Evolutionary conservation across 176 grass and related monocot species (phyloP).

Genomic region (Rhynchospora pubera): DNA sequence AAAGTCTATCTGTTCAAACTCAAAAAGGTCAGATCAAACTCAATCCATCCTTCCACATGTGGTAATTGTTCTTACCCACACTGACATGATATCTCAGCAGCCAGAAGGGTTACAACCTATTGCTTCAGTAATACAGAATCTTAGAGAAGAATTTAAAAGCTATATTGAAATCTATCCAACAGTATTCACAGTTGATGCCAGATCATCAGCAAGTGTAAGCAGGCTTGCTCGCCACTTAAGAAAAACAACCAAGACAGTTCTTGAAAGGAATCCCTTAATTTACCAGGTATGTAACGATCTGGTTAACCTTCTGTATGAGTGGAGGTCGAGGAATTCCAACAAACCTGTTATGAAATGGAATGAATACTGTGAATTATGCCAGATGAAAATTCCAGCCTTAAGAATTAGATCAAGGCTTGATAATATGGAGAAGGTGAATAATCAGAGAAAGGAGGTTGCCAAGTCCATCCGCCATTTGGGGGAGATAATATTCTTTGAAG

Average conservation of each 20-base stretch:
- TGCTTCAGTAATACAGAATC: slow-evolving; percentile 54
- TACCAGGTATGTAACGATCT: slow-evolving; percentile 83
- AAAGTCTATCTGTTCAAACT: slow-evolving; percentile 48
- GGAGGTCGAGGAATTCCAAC: slow-evolving; percentile 51
- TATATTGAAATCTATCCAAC: slow-evolving; percentile 83
- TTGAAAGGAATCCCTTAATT: slow-evolving; percentile 60
- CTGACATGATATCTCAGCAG: slow-evolving; percentile 56
- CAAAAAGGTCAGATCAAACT: slow-evolving; percentile 12
- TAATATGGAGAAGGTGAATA: slow-evolving; percentile 62
- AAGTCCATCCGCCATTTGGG: slow-evolving; percentile 64
- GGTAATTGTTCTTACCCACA: slow-evolving; percentile 70
- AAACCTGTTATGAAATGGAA: slow-evolving; percentile 64
- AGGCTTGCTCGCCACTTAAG: slow-evolving; percentile 61
- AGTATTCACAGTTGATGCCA: slow-evolving; percentile 78
- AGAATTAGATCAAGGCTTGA: slow-evolving; percentile 66
- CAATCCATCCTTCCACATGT: slow-evolving; percentile 41
- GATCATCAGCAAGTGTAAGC: slow-evolving; percentile 68
- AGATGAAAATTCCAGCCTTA: slow-evolving; percentile 53
- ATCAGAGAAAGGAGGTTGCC: slow-evolving; percentile 42
- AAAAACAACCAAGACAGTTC: slow-evolving; percentile 58
- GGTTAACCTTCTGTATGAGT: slow-evolving; percentile 51
- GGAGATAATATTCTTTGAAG: slow-evolving; percentile 77
- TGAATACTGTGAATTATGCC: slow-evolving; percentile 78
- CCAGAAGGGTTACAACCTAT: slow-evolving; percentile 44
- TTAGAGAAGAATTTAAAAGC: slow-evolving; percentile 67